A percentile compares a stretch with the other conserved stretches of the same genome.
phyloP scores from a whole-genome alignment of 805 yeast genomes.

The Ogataea corticis region DNA sequence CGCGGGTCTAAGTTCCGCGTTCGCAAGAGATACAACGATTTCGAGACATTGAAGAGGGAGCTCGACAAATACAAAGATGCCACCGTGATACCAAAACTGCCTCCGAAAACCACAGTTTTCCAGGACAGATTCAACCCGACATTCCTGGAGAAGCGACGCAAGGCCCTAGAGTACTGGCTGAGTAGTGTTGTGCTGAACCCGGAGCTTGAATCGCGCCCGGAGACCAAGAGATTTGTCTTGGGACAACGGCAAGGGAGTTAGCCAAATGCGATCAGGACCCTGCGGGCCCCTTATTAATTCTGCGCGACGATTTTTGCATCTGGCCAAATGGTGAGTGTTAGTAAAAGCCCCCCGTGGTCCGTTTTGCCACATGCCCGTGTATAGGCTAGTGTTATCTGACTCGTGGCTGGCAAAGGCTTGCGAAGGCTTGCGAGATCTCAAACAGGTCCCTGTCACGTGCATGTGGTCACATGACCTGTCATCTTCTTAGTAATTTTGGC shows the following conservation, averaged over 20 bases:
- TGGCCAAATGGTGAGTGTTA: not conserved
- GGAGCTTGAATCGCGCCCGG: conserved; percentile 36
- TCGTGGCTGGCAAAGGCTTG: too few relatives aligned
- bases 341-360: too few relatives aligned
- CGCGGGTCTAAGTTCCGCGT: conserved; percentile 43
- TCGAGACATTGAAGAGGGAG: conserved; percentile 46
- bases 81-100: conserved; percentile 47
- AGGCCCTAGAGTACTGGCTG: conserved; percentile 61
- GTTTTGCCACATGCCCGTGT: too few relatives aligned
- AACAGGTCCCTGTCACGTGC: too few relatives aligned
- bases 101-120: conserved; percentile 44
- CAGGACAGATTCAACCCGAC: conserved; percentile 28
- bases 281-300: too few relatives aligned
- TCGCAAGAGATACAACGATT: conserved; percentile 66
- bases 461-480: too few relatives aligned
- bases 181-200: conserved; percentile 56
- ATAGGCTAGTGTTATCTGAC: too few relatives aligned
- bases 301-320: not conserved
- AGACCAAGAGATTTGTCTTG: conserved; percentile 42
- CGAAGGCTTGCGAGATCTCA: too few relatives aligned
- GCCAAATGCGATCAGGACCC: too few relatives aligned
- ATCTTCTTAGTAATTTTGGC: not conserved
- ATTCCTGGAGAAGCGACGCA: conserved; percentile 56
- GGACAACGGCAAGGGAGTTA: conserved; percentile 1
- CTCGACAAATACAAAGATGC: conserved; percentile 41